Conservation (phyloP, 768 basidiomycete genomes). For the Lactarius evosmus region DNA sequence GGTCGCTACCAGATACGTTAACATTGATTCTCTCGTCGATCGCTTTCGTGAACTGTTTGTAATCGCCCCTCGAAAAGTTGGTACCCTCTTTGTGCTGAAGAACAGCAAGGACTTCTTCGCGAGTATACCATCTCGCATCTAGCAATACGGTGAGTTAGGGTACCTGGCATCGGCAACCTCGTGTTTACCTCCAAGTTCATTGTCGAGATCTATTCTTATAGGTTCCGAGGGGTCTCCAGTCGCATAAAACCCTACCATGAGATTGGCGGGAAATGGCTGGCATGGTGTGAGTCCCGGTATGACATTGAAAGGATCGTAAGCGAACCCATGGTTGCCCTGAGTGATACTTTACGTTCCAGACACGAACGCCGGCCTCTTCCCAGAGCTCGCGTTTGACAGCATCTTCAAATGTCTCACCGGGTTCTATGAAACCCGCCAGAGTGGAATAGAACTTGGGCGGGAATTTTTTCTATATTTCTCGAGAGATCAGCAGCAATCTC, state of each 20-base stretch:
- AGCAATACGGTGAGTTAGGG: conserved; percentile 9
- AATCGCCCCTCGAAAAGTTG: conserved; percentile 45
- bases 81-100: conserved; percentile 56
- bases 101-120: conserved; percentile 63
- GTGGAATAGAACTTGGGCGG: conserved; percentile 79
- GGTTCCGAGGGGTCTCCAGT: conserved; percentile 67
- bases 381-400: conserved; percentile 90
- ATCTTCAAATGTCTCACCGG: conserved; percentile 92
- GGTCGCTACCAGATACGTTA: conserved; percentile 22
- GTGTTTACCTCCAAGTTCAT: conserved; percentile 82
- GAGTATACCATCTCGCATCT: conserved; percentile 91
- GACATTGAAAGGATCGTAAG: conserved; percentile 1
- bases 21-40: conserved; percentile 37
- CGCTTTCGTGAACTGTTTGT: conserved; percentile 46
- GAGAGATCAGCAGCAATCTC: conserved; percentile 6
- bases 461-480: conserved; percentile 52
- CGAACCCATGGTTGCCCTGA: conserved; percentile 84
- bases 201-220: conserved; percentile 85
- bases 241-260: conserved; percentile 91
- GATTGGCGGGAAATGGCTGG: conserved; percentile 85
- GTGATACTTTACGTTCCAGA: conserved; percentile 81
- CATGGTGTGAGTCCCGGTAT: not conserved
- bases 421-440: conserved; percentile 91
- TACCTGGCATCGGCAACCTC: not conserved
- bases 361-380: conserved; percentile 93